Evolutionary conservation across 768 basidiomycete species (phyloP).

Genomic region (Daedaleopsis sinensis): DNA sequence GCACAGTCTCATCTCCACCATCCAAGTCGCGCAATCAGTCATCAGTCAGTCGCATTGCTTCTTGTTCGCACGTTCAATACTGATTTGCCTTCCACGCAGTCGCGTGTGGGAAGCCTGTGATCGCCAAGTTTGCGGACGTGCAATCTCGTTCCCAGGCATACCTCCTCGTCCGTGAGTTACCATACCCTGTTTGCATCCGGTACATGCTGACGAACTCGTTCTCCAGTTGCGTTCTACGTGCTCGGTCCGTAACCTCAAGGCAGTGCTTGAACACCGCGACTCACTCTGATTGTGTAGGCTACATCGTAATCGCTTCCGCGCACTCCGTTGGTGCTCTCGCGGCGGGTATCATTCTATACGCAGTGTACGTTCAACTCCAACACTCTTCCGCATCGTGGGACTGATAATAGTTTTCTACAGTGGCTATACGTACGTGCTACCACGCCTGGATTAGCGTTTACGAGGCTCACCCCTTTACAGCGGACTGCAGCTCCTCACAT

Average conservation of each 20-base stretch:
- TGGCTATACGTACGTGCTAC: conserved; percentile 56
- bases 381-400: background rate
- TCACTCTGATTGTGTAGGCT: conserved; percentile 27
- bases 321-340: conserved; percentile 30
- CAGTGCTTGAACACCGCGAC: conserved; percentile 23
- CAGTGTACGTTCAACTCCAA: conserved; percentile 42
- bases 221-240: conserved; percentile 41
- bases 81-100: conserved; percentile 40
- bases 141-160: conserved; percentile 49
- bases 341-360: conserved; percentile 53
- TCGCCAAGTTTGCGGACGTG: conserved; percentile 55
- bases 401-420: conserved; percentile 35
- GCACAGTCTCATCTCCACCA: conserved; percentile 22
- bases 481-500: conserved; percentile 64
- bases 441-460: too few species aligned
- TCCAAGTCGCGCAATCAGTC: conserved; percentile 29
- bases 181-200: too few species aligned
- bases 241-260: conserved; percentile 30
- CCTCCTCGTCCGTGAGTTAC: conserved; percentile 48
- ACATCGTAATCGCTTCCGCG: conserved; percentile 37
- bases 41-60: conserved; percentile 26
- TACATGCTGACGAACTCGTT: background rate
- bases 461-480: conserved; percentile 28
- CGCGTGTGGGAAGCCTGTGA: conserved; percentile 42
- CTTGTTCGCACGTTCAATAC: conserved; percentile 6